A percentile compares a stretch with the other conserved stretches of the same genome.
Evolutionary conservation across 2,329 filamentous ascomycete species (phyloP).

Genomic region (Aspergillus cejpii): DNA sequence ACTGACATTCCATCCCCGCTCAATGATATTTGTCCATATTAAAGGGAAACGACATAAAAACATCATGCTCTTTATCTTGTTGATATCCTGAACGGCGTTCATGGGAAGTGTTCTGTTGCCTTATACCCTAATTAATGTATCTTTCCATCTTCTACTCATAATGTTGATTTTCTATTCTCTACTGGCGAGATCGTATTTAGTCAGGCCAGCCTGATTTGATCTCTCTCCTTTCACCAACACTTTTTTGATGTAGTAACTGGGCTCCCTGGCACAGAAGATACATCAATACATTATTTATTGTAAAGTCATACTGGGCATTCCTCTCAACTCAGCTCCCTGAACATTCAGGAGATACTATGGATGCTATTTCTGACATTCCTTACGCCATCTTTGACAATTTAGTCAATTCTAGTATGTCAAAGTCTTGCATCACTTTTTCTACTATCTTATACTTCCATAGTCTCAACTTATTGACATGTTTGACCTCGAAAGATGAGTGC

Average conservation of each 20-base stretch:
- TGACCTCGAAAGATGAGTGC: too few species aligned
- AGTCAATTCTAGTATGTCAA: too few species aligned
- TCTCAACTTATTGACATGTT: too few species aligned
- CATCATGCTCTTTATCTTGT: slow-evolving; percentile 17
- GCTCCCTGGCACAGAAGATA: too few species aligned
- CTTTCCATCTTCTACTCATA: slow-evolving; percentile 15
- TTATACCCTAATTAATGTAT: slow-evolving; percentile 30
- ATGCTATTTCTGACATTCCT: too few species aligned
- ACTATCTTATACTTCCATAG: too few species aligned
- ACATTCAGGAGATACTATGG: too few species aligned
- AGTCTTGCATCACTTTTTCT: too few species aligned
- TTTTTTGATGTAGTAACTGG: too few species aligned
- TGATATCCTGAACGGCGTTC: slow-evolving; percentile 20
- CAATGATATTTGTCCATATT: slow-evolving; percentile 4
- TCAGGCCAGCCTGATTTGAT: slow-evolving; percentile 4
- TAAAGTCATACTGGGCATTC: neutral
- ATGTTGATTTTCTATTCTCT: slow-evolving; percentile 14
- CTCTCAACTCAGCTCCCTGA: too few species aligned
- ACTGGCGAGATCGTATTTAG: slow-evolving; percentile 12
- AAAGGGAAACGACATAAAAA: slow-evolving; percentile 5
- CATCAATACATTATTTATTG: neutral
- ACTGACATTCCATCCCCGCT: slow-evolving; percentile 2
- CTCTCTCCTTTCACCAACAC: neutral
- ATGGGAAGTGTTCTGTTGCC: slow-evolving; percentile 29
- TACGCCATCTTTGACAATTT: too few species aligned